Evolutionary conservation across 106 monocot genomes (phyloP).

Genomic region (Dioscorea zingiberensis): DNA sequence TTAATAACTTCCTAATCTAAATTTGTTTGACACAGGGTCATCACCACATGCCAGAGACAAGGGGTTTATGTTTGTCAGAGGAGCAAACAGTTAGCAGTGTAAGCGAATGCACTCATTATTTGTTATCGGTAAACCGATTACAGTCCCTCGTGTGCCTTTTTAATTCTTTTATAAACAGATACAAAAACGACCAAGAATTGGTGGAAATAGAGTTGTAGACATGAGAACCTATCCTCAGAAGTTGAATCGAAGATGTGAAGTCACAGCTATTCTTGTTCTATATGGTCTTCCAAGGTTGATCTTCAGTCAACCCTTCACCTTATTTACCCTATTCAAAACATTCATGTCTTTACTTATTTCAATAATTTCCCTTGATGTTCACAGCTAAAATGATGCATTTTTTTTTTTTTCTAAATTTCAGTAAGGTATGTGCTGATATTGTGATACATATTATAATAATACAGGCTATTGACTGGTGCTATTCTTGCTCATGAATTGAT

Average conservation of each 20-base stretch:
- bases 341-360: too few relatives aligned
- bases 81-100: slow-evolving; percentile 95
- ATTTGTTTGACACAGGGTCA: slow-evolving; percentile 36
- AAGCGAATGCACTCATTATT: slow-evolving; percentile 8
- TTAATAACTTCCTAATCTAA: neutral
- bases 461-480: slow-evolving; percentile 86
- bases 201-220: slow-evolving; percentile 61
- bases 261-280: slow-evolving; percentile 90
- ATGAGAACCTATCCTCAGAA: slow-evolving; percentile 88
- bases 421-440: too few relatives aligned
- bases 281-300: slow-evolving; percentile 91
- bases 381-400: too few relatives aligned
- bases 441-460: too few relatives aligned
- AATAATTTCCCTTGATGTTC: too few relatives aligned
- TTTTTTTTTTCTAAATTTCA: too few relatives aligned
- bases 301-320: neutral
- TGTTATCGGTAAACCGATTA: neutral
- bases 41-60: slow-evolving; percentile 93
- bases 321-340: neutral
- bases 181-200: slow-evolving; percentile 68
- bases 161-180: slow-evolving; percentile 46
- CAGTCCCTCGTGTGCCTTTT: neutral
- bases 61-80: slow-evolving; percentile 90
- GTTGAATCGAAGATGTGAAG: slow-evolving; percentile 79
- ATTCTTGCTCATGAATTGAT: slow-evolving; percentile 98